Evolutionary conservation across 169 alveolate genomes (phyloP), one percentile per base, ranked within the genome.

Genomic region (Babesia bovis): DNA sequence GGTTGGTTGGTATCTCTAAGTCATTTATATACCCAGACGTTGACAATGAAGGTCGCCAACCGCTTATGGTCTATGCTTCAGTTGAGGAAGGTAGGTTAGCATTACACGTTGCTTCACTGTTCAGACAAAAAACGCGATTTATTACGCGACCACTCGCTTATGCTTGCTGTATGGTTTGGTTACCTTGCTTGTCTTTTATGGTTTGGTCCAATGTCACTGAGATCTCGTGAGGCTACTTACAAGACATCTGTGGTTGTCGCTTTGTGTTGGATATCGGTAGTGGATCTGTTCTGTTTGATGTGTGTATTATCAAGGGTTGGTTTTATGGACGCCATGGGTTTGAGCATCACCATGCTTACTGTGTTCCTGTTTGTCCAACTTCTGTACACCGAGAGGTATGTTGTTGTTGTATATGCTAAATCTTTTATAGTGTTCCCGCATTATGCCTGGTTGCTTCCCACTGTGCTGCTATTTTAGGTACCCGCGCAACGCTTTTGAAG

Each of bases 31-130:
- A 1, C 17, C 35, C 66, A 76, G 85, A 66, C 19, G n/a, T n/a
- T 7, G 17, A 25, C 28, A 33, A 17, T 15, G 87, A 68, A 19
- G 83, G 68, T 21, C 52, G 30, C 33, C 38, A 69, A 50, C 47
- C 87, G 36, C 30, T 78, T 12, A 26, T 78, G 0, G 87, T 78
- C 7, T 78, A 78, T 44, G 69, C 87, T 26, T 78, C 87, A 12
- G 58, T 49, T n/a, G 56, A 36, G 21, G 56, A 51, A 44, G 85
- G 81, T 66, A 32, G 32, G 73, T 23, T 4, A 0, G 25, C 44
- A 1, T 6, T 10, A 1, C 45, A 38, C 3, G 53, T 35, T 28
- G 38, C 44, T 35, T 19, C 19, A 61, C 6, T 3, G 33, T 59
- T 1, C 53, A 73, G 84, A 30, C 28, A 19, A 30, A 25, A 59